Base-by-base conservation (phyloP, 106 monocot genomes). In the Amphibolis antarctica region DNA sequence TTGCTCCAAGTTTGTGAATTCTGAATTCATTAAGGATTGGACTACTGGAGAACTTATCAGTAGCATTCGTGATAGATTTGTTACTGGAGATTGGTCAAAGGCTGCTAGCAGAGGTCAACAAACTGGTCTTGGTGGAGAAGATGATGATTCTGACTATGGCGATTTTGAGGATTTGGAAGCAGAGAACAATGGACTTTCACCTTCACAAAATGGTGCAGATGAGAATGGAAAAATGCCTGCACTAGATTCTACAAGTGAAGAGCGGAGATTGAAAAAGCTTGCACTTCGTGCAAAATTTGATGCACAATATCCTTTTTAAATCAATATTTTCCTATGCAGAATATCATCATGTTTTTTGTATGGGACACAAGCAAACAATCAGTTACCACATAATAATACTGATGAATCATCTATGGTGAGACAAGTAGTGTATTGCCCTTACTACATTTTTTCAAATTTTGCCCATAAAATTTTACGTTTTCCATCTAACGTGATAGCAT, bases 131-230 rank as follows among this genome's bases (percentile, higher is more conserved):
- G 73, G 75, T 77, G 73, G 20, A 49, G 76, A 72, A 25, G 71
- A 77, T 19, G 77, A 66, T 67, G 81, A 73, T 42, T 65, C 67
- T 27, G 31, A 71, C 21, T 75, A 79, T 84, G 83, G 79, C 69
- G 91, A 98, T 63, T 86, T 90, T 79, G 98, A 98, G 75, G 91
- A 98, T 73, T 44, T 98, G 46, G 98, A 98, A 69, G 82, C 80
- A 59, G 91, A 79, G 36, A 70, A 89, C 56, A 65, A n/a, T 72
- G 62, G 71, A 58, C 45, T n/a, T n/a, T n/a, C n/a, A n/a, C 28
- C 71, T 23, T n/a, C 31, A 52, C 44, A 52, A 24, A 65, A 71
- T 62, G 58, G 73, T 71, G 45, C 10, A 51, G 64, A 62, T 57
- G 54, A 52, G 12, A 53, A 72, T 75, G 74, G 13, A 62, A 66